Evolutionary conservation across 768 basidiomycete species (phyloP), one percentile per base, ranked within the genome.

Genomic region (Clitopilus hobsonii): DNA sequence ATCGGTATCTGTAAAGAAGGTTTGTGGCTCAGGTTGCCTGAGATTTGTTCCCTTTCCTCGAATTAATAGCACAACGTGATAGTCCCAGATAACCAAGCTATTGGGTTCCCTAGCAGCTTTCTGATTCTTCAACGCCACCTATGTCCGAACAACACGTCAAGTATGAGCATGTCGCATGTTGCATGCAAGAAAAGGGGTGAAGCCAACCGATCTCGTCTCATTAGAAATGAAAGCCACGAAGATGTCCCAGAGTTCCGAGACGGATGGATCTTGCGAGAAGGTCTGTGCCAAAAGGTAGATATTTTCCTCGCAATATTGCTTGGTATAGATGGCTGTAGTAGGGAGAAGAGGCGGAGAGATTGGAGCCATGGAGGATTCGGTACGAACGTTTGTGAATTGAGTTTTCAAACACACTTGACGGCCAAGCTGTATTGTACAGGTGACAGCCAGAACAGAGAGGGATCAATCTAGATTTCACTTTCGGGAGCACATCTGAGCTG

Each of bases 281-380:
- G 60, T 65, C 47, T 77, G 67, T 13, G 73, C 76, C 1, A 90
- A 74, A 38, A 84, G 68, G 58, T 87, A 89, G 28, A 88, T 69
- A 63, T 89, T 89, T 66, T 89, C 88, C 72, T 90, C 88, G 68
- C 86, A 89, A 56, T 82, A 89, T 61, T 71, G 79, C 3, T 71
- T 71, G 1, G 86, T 88, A 67, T 88, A 88, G 25, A 71, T 56
- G 56, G 65, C 65, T 54, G 72, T 62, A 28, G 61, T 54, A 10
- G 79, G 78, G n/a, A 78, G 53, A 13, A 60, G 32, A 45, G 72
- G 74, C 24, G 69, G 70, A 22, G n/a, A n/a, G n/a, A 53, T 28
- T 57, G 25, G 32, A 2, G 20, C 14, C 41, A 23, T 27, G 32
- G 16, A 22, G 24, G 28, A n/a, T n/a, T n/a, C n/a, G n/a, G n/a